phyloP scores from a whole-genome alignment of 805 yeast species.

The Sugiyamaella boreocaroliniensis region DNA sequence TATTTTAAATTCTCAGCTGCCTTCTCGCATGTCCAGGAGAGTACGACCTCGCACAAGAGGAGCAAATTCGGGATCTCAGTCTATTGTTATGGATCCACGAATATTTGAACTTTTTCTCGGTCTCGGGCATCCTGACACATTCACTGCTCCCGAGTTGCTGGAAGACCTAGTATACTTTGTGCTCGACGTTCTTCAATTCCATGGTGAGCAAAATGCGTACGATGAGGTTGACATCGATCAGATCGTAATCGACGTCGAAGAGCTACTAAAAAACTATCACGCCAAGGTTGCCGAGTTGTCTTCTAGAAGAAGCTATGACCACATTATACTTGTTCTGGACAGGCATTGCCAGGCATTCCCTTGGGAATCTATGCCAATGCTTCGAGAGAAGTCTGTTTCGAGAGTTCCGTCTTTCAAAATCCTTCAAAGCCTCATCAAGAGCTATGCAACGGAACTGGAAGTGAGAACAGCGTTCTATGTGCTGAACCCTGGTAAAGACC shows the following conservation, averaged over 20 bases:
- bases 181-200: conserved; percentile 52
- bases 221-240: conserved; percentile 59
- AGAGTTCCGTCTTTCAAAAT: conserved; percentile 63
- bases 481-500: conserved; percentile 78
- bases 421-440: conserved; percentile 32
- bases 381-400: conserved; percentile 52
- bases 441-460: conserved; percentile 19
- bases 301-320: conserved; percentile 31
- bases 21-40: conserved; percentile 32
- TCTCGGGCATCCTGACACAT: conserved; percentile 35
- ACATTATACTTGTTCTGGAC: conserved; percentile 65
- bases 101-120: conserved; percentile 47
- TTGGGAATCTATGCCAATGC: conserved; percentile 74
- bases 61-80: conserved; percentile 2
- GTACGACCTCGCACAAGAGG: conserved; percentile 16
- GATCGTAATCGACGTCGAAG: conserved; percentile 47
- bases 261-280: conserved; percentile 36
- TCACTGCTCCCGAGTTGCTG: conserved; percentile 35
- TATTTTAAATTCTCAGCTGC: conserved; percentile 41
- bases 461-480: conserved; percentile 48
- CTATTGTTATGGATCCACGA: conserved; percentile 37
- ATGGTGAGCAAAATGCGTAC: conserved; percentile 58
- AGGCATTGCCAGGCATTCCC: conserved; percentile 65
- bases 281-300: conserved; percentile 4
- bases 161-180: conserved; percentile 62